phyloP scores from a whole-genome alignment of 345 rosid genomes.

The Brassica rapa region DNA sequence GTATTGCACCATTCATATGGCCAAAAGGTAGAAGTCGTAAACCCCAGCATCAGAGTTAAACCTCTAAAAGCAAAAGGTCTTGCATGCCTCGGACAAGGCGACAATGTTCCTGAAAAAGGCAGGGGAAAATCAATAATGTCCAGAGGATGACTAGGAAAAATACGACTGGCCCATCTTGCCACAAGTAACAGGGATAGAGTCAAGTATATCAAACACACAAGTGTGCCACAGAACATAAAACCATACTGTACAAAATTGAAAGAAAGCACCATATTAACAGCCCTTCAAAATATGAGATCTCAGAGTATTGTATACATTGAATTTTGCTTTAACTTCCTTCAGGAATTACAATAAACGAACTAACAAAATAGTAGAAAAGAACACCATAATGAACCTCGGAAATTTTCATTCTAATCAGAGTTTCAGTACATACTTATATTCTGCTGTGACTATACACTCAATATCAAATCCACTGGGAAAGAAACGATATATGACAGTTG shows the following conservation, averaged over 20 bases:
- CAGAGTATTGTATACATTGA: conserved; percentile 23
- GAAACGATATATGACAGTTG: conserved; percentile 40
- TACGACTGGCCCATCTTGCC: conserved; percentile 15
- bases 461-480: conserved; percentile 36
- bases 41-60: conserved; percentile 52
- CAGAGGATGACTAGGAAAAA: conserved; percentile 24
- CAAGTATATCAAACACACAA: conserved; percentile 17
- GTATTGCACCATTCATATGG: conserved; percentile 38
- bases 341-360: conserved; percentile 31
- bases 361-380: conserved; percentile 21
- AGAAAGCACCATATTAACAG: conserved; percentile 15
- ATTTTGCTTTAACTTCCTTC: conserved; percentile 24
- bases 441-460: conserved; percentile 36
- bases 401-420: conserved; percentile 36
- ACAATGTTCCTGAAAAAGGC: conserved; percentile 40
- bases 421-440: conserved; percentile 38
- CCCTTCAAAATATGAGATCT: conserved; percentile 22
- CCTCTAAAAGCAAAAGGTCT: conserved; percentile 49
- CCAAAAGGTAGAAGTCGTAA: conserved; percentile 32
- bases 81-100: conserved; percentile 42
- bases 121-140: neutral
- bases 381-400: conserved; percentile 24
- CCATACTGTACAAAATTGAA: neutral
- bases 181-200: conserved; percentile 25
- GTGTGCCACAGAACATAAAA: conserved; percentile 15